phyloP scores from a whole-genome alignment of 2,329 filamentous ascomycete genomes.

The Aureobasidium sp. region DNA sequence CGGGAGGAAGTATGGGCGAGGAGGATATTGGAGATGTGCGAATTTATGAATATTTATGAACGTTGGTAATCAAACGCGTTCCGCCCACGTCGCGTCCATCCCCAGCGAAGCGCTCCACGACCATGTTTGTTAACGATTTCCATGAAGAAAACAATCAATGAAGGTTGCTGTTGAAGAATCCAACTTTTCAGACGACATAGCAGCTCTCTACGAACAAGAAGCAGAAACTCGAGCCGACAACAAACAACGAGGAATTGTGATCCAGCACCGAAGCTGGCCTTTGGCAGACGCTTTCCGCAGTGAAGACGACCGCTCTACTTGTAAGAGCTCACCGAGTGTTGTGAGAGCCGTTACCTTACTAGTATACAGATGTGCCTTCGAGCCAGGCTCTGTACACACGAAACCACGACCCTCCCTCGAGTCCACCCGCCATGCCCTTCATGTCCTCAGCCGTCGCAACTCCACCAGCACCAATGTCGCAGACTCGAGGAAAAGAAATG shows the following conservation, averaged over 20 bases:
- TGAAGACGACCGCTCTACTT: constrained; percentile 32
- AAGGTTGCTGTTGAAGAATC: neutral
- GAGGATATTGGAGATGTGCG: too few relatives aligned
- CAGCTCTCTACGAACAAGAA: constrained; percentile 36
- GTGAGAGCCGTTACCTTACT: neutral
- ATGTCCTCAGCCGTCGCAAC: constrained; percentile 50
- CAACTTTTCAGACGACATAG: constrained; percentile 22
- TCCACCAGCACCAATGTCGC: constrained; percentile 31
- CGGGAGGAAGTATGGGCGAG: too few relatives aligned
- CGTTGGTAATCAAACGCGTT: neutral
- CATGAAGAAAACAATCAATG: constrained; percentile 3
- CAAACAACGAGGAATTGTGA: constrained; percentile 37
- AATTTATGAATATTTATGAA: neutral
- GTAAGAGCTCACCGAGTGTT: neutral
- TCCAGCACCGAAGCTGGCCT: constrained; percentile 44
- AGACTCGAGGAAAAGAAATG: constrained; percentile 29
- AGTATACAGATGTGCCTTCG: neutral
- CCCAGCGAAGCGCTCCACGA: neutral
- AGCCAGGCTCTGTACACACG: neutral
- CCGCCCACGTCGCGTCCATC: neutral
- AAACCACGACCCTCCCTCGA: constrained; percentile 25
- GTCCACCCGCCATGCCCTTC: constrained; percentile 51
- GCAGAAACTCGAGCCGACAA: constrained; percentile 36
- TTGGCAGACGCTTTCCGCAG: constrained; percentile 40
- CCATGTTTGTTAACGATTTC: neutral